Conservation (phyloP, 805 yeast genomes). For the Kuraishia cidri region DNA sequence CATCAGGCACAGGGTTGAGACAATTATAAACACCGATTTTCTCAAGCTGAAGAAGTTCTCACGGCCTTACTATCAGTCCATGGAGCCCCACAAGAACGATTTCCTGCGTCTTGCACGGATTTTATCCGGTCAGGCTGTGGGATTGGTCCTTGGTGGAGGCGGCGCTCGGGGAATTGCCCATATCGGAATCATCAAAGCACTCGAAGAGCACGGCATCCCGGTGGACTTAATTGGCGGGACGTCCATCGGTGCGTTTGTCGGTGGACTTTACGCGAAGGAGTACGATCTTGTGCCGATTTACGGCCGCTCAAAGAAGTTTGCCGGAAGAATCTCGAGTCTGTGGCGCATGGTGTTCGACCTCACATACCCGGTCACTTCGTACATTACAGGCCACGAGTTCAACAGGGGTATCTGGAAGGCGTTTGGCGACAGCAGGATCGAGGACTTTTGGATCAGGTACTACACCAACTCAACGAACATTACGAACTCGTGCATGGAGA, state of each 20-base stretch:
- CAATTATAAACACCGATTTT: constrained; percentile 16
- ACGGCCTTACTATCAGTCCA: constrained; percentile 15
- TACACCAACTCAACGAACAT: constrained; percentile 91
- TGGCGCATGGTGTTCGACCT: constrained; percentile 84
- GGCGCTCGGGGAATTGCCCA: constrained; percentile 95
- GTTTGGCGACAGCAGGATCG: constrained; percentile 86
- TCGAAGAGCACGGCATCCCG: constrained; percentile 90
- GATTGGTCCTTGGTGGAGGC: constrained; percentile 94
- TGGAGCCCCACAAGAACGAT: constrained; percentile 69
- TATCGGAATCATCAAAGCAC: constrained; percentile 81
- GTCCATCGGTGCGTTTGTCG: constrained; percentile 91
- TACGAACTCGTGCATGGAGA: constrained; percentile 91
- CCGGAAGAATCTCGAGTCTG: constrained; percentile 69
- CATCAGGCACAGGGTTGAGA: constrained; percentile 10
- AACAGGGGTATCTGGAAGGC: constrained; percentile 97
- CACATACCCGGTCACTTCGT: constrained; percentile 90
- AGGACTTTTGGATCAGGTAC: constrained; percentile 90
- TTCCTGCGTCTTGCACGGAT: constrained; percentile 85
- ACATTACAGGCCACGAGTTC: constrained; percentile 95
- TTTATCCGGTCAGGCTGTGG: constrained; percentile 88
- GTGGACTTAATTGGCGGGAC: constrained; percentile 95
- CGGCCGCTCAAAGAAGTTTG: constrained; percentile 82
- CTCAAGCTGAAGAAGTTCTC: constrained; percentile 5
- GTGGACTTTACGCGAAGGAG: constrained; percentile 90
- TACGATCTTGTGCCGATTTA: constrained; percentile 86